These are phyloP conservation scores for Dryas integrifolia DNA, from an alignment of 331 rosid species.

Conservation along the genomic window DNA sequence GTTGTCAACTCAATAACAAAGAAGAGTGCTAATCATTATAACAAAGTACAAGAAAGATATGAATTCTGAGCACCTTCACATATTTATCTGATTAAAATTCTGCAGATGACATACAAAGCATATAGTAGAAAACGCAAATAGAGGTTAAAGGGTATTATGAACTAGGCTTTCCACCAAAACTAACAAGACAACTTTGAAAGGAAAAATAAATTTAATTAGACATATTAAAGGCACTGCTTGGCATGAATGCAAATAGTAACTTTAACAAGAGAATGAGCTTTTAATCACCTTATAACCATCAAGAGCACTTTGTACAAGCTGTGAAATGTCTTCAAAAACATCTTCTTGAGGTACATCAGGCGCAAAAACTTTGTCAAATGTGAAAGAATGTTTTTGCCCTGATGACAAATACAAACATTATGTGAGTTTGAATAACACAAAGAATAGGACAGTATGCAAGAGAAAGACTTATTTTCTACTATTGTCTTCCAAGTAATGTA, in stretches of 20 bases:
- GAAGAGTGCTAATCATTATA: too few relatives aligned
- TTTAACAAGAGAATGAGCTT: constrained; percentile 8
- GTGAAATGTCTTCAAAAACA: constrained; percentile 86
- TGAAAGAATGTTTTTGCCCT: constrained; percentile 90
- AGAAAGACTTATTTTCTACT: constrained; percentile 10
- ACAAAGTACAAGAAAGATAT: background rate
- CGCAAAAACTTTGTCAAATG: constrained; percentile 84
- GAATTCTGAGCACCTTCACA: background rate
- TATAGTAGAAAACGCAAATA: background rate
- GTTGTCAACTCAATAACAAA: background rate
- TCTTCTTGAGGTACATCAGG: constrained; percentile 82
- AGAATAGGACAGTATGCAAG: constrained; percentile 6
- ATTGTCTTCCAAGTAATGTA: constrained; percentile 28
- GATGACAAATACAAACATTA: constrained; percentile 26
- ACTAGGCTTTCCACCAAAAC: background rate
- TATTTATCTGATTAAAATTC: background rate
- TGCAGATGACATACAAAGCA: background rate
- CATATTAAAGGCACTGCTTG: background rate
- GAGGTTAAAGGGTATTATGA: background rate
- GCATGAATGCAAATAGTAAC: background rate
- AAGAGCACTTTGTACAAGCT: constrained; percentile 98
- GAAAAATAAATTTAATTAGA: background rate
- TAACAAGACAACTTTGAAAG: background rate
- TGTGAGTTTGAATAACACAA: constrained; percentile 19
- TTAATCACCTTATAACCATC: constrained; percentile 92